These are phyloP conservation scores for Dissophora ornata DNA, from an alignment of 192 early-diverging fungal genomes.

Conservation along the genomic window DNA sequence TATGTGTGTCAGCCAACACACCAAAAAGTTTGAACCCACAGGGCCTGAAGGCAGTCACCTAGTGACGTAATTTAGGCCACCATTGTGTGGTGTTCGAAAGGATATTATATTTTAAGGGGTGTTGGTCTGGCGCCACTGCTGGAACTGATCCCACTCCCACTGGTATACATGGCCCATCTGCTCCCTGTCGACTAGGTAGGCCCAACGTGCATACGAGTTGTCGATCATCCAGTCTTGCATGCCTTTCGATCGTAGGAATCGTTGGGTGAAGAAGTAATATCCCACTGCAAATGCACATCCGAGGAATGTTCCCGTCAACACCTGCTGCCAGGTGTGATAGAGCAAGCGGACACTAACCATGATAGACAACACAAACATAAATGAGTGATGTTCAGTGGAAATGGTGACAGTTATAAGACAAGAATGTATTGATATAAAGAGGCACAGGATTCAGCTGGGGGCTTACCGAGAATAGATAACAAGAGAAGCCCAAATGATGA, in stretches of 20 bases:
- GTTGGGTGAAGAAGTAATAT: conserved; percentile 66
- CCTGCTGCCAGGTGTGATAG: conserved; percentile 81
- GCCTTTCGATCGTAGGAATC: conserved; percentile 55
- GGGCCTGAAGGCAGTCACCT: too few relatives aligned
- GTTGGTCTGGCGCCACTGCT: conserved; percentile 40
- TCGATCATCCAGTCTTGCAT: conserved; percentile 51
- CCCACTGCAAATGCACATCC: conserved; percentile 66
- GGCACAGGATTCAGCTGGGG: too few relatives aligned
- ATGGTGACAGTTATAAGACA: too few relatives aligned
- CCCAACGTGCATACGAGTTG: conserved; percentile 33
- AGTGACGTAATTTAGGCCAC: too few relatives aligned
- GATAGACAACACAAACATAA: too few relatives aligned
- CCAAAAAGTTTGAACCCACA: too few relatives aligned
- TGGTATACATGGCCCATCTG: conserved; percentile 36
- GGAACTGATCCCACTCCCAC: conserved; percentile 46
- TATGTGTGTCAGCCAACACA: too few relatives aligned
- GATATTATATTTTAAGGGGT: too few relatives aligned
- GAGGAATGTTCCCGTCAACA: conserved; percentile 66
- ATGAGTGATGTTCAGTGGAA: too few relatives aligned
- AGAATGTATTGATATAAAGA: background rate
- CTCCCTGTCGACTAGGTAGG: conserved; percentile 24
- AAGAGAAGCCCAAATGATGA: conserved; percentile 22
- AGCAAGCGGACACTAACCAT: conserved; percentile 69
- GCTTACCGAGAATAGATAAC: conserved; percentile 51
- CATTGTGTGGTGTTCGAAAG: too few relatives aligned